Evolutionary conservation across 2,329 filamentous ascomycete species (phyloP).

Genomic region (Fusarium buharicum): DNA sequence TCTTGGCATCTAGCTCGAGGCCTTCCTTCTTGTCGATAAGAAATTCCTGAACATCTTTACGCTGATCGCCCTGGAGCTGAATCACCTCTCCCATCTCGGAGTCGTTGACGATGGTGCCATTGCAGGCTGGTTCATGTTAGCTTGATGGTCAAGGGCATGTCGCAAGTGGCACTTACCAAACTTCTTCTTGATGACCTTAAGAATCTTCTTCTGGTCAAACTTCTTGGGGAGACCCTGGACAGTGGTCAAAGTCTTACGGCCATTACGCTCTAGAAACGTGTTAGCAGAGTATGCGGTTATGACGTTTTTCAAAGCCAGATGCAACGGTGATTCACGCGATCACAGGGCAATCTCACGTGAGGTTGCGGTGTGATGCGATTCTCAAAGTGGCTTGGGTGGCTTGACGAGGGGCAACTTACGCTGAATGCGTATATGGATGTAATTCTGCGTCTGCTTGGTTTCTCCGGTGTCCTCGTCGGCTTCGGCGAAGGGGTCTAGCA

Average conservation of each 20-base stretch:
- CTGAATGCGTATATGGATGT: conserved; percentile 99
- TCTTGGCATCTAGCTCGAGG: conserved; percentile 93
- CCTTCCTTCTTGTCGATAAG: conserved; percentile 95
- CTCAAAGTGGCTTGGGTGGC: conserved; percentile 5
- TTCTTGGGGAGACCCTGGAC: conserved; percentile 99
- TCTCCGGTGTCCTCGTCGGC: conserved; percentile 99
- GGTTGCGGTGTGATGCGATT: conserved; percentile 20
- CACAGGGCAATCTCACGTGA: conserved; percentile 22
- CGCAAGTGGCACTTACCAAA: conserved; percentile 73
- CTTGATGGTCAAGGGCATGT: background rate
- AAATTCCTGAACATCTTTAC: conserved; percentile 98
- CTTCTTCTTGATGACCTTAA: conserved; percentile 99
- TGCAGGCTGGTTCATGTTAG: conserved; percentile 75
- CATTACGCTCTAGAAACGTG: conserved; percentile 87
- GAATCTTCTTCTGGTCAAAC: conserved; percentile 99
- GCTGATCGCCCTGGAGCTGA: conserved; percentile 98
- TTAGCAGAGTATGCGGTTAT: conserved; percentile 15
- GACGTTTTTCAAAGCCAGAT: background rate
- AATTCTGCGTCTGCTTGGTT: conserved; percentile 94
- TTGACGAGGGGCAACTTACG: conserved; percentile 67
- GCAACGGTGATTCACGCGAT: conserved; percentile 5
- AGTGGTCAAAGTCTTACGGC: conserved; percentile 99
- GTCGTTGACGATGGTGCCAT: conserved; percentile 99
- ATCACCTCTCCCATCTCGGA: conserved; percentile 99
- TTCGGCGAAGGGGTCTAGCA: conserved; percentile 99